phyloP scores from a whole-genome alignment of 2,329 filamentous ascomycete species.

The Fusarium globosum region DNA sequence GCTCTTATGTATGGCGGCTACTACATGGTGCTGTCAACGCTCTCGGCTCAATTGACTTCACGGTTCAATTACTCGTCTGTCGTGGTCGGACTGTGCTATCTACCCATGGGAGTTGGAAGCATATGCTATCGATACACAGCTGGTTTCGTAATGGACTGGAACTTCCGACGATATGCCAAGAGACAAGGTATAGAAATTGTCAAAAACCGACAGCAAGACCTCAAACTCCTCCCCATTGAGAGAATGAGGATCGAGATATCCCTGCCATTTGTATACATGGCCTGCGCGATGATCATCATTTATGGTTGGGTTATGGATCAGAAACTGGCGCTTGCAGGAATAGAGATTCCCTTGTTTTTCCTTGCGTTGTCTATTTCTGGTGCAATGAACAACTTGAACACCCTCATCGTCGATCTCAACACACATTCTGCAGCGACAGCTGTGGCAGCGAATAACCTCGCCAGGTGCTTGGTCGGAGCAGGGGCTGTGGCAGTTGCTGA shows the following conservation, averaged over 20 bases:
- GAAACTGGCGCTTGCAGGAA: neutral
- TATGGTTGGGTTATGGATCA: neutral
- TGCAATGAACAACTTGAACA: neutral
- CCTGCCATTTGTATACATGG: neutral
- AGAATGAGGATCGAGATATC: neutral
- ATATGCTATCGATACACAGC: neutral
- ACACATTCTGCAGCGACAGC: neutral
- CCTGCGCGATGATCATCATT: neutral
- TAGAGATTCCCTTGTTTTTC: neutral
- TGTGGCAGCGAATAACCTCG: neutral
- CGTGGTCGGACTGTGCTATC: neutral
- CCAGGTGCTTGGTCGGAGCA: neutral
- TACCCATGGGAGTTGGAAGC: neutral
- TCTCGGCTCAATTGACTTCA: neutral
- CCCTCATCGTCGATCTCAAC: neutral
- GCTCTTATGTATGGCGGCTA: neutral
- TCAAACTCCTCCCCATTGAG: neutral
- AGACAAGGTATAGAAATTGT: neutral
- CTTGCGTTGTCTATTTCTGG: neutral
- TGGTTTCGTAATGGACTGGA: neutral
- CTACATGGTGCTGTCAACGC: neutral
- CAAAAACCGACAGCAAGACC: neutral
- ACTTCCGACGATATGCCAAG: neutral
- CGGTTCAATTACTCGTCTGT: neutral
- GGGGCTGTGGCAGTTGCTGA: neutral